Evolutionary conservation across 2,329 filamentous ascomycete genomes (phyloP), one percentile per base, ranked within the genome.

Genomic region (Aspergillus floridensis): DNA sequence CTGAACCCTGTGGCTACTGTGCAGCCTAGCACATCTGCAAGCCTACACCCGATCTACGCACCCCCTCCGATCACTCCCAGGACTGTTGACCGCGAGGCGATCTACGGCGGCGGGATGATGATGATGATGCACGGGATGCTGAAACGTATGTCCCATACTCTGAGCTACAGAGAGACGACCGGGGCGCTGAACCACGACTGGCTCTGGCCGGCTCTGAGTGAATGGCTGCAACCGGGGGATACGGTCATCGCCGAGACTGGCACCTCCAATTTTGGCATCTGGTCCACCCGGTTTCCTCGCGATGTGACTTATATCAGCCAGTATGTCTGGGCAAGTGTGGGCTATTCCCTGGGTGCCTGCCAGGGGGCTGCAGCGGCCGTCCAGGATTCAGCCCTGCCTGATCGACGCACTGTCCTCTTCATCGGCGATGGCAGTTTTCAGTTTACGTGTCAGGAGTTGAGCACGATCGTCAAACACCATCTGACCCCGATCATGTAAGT

Each of bases 361-460:
- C 79, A 83, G 22, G 85, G 85, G 2, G 82, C 82, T 0, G 80
- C 82, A 0, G 73, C 86, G 0, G 87, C 87, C 21, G 68, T 76
- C 29, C 68, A 68, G 14, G 70, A 76, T 21, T 49, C 55, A n/a
- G 53, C n/a, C 11, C 11, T 11, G 7, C 49, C 55, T 14, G 62
- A 68, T 19, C 62, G 58, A 11, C 76, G 83, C 56, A 83, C 84
- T 0, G 78, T 87, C 10, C 72, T 88, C 1, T 79, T 86, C 61
- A 86, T 86, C 35, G 86, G 86, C 5, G 86, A 88, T 55, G 87
- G 86, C 3, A 86, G 84, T 62, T 81, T 89, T 59, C 83, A 88
- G 63, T 83, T 89, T 75, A 89, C 86, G 0, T 85, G 81, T 0
- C 87, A 90, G 68, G 86, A 88, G 63, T 75, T 90, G 3, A 82